phyloP scores from a whole-genome alignment of 192 early-diverging fungal species.

The Entrophospora sp. region DNA sequence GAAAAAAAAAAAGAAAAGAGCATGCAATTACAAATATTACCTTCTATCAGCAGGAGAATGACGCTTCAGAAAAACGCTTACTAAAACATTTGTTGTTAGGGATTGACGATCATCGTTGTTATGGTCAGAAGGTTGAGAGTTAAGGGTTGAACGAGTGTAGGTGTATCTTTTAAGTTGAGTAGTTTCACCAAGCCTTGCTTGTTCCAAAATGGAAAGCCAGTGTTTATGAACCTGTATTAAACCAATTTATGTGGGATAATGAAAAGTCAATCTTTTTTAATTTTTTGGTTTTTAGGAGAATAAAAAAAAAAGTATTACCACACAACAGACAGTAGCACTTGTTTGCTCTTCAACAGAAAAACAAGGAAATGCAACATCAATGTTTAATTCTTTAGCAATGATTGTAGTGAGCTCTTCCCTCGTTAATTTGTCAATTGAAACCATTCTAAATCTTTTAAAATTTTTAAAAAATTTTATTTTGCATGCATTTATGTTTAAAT shows the following conservation, averaged over 20 bases:
- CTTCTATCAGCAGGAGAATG: neutral
- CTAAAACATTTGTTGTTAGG: slow-evolving; percentile 11
- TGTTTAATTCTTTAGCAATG: slow-evolving; percentile 41
- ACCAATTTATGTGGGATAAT: neutral
- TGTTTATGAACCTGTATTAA: slow-evolving; percentile 34
- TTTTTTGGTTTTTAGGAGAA: neutral
- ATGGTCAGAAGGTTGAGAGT: slow-evolving; percentile 1
- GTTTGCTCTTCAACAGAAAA: slow-evolving; percentile 37
- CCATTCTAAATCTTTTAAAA: slow-evolving; percentile 16
- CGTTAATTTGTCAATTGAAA: slow-evolving; percentile 9
- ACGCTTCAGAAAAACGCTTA: slow-evolving; percentile 16
- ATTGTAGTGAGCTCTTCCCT: slow-evolving; percentile 25
- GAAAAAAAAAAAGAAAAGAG: neutral
- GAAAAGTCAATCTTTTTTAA: neutral
- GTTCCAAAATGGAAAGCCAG: slow-evolving; percentile 29
- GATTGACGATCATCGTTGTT: slow-evolving; percentile 11
- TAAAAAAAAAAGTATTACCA: slow-evolving; percentile 24
- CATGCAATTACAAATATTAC: neutral
- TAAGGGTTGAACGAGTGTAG: neutral
- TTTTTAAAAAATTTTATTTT: too few relatives aligned
- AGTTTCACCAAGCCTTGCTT: neutral
- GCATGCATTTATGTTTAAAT: too few relatives aligned
- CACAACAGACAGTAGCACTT: slow-evolving; percentile 43
- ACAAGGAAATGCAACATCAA: slow-evolving; percentile 48
- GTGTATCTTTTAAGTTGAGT: neutral